Conservation (phyloP, 73 alveolate genomes). For the Symbiodinium natans region DNA sequence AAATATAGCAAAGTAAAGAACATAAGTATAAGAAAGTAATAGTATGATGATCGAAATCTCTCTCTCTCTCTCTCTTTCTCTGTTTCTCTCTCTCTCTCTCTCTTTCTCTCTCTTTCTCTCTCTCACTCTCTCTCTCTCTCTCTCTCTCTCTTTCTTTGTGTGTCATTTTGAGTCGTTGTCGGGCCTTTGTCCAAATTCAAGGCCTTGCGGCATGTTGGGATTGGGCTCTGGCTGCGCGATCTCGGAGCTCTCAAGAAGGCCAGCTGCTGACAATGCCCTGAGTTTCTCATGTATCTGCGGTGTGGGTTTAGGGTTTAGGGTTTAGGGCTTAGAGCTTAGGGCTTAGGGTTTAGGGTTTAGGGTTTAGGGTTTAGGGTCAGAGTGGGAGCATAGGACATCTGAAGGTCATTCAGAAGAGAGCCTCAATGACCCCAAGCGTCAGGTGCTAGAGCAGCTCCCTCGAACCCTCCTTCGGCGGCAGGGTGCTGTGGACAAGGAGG, state of each 20-base stretch:
- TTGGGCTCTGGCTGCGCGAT: conserved; percentile 70
- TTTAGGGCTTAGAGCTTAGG: too few species aligned
- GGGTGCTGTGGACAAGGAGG: not conserved
- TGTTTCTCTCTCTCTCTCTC: not conserved
- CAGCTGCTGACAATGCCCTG: not conserved
- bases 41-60: not conserved
- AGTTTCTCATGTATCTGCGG: too few species aligned
- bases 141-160: too few species aligned
- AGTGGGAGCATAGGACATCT: too few species aligned
- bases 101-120: not conserved
- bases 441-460: conserved; percentile 82
- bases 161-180: too few species aligned
- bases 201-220: conserved; percentile 77
- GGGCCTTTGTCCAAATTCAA: not conserved
- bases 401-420: too few species aligned
- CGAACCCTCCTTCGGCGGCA: conserved; percentile 51
- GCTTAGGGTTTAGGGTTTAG: too few species aligned
- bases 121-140: not conserved
- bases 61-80: too few species aligned
- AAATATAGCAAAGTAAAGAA: not conserved
- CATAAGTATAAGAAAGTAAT: not conserved
- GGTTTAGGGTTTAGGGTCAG: too few species aligned
- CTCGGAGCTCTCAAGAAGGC: conserved; percentile 53
- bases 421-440: not conserved
- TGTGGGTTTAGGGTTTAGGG: too few species aligned